Conservation (phyloP, 768 basidiomycete genomes). For the Rhodotorula paludigena region DNA sequence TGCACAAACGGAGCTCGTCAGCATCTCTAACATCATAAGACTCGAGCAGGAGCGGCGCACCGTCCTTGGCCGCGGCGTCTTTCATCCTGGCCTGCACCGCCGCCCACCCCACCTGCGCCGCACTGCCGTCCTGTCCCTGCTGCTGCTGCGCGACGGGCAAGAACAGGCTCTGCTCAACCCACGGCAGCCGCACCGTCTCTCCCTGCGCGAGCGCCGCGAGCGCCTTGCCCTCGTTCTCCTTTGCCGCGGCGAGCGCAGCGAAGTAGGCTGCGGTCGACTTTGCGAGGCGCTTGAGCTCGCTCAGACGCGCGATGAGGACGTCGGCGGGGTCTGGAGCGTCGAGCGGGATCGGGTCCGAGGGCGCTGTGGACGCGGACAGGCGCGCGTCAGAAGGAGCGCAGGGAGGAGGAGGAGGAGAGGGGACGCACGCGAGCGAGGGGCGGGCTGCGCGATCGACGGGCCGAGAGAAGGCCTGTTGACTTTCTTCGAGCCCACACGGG, state of each 20-base stretch:
- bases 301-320: conserved; percentile 26
- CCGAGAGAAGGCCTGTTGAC: too few species aligned
- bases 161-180: conserved; percentile 4
- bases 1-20: neutral
- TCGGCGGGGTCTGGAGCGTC: conserved; percentile 6
- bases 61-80: neutral
- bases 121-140: neutral
- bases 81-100: neutral
- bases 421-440: neutral
- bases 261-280: conserved; percentile 26
- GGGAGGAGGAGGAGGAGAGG: too few species aligned
- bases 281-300: conserved; percentile 33
- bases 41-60: neutral
- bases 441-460: neutral
- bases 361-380: too few species aligned
- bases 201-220: neutral
- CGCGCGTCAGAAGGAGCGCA: neutral
- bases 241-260: neutral
- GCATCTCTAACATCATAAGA: neutral
- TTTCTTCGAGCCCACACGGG: neutral
- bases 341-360: conserved; percentile 12
- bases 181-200: neutral
- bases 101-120: neutral
- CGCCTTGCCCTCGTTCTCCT: neutral
- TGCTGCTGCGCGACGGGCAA: neutral